phyloP scores from a whole-genome alignment of 495 filamentous ascomycete species.

The Podospora bellae-mahoneyi region DNA sequence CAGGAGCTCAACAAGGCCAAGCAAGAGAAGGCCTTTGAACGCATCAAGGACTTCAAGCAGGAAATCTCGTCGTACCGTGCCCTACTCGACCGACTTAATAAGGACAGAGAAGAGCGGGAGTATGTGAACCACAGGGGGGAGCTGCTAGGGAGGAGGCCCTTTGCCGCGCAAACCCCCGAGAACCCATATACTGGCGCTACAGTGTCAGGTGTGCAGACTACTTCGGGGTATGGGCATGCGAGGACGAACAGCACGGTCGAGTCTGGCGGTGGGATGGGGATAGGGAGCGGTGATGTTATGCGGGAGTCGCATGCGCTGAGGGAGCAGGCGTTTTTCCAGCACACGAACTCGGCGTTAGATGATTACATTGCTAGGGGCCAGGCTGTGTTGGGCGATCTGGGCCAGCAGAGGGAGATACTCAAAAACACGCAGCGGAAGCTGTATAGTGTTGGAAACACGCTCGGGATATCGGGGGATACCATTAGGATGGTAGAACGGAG shows the following conservation, averaged over 20 bases:
- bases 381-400: conserved; percentile 82
- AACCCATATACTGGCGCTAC: conserved; percentile 81
- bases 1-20: conserved; percentile 83
- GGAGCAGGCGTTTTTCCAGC: conserved; percentile 81
- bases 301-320: conserved; percentile 82
- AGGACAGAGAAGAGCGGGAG: conserved; percentile 69
- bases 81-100: conserved; percentile 72
- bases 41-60: conserved; percentile 77
- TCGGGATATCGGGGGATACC: conserved; percentile 91
- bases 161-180: conserved; percentile 82
- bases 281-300: conserved; percentile 54
- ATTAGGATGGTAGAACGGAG: conserved; percentile 93
- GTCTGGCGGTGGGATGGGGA: conserved; percentile 44
- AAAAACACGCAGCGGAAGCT: conserved; percentile 89
- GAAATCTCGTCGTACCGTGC: conserved; percentile 76
- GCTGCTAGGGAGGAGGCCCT: conserved; percentile 84
- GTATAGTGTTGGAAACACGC: conserved; percentile 89
- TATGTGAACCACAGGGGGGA: conserved; percentile 73
- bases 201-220: conserved; percentile 13
- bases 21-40: conserved; percentile 83
- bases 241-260: conserved; percentile 30
- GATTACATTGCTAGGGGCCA: conserved; percentile 90
- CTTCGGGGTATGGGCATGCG: conserved; percentile 30
- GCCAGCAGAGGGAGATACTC: conserved; percentile 86
- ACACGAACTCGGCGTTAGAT: conserved; percentile 77